phyloP scores from a whole-genome alignment of 306 rosid genomes.

The Hippophae tibetana region DNA sequence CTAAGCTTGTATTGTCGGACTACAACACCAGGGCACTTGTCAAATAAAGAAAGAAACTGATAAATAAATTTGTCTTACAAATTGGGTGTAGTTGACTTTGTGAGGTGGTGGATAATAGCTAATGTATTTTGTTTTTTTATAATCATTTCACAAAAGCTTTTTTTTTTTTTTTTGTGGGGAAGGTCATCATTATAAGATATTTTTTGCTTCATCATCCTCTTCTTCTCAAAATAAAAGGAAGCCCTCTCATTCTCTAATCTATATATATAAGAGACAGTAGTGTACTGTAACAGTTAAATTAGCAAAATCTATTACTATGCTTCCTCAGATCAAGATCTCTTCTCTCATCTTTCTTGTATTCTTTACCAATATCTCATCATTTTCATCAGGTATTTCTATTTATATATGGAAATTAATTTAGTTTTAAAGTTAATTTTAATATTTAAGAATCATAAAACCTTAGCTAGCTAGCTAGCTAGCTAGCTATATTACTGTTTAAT shows the following conservation, averaged over 20 bases:
- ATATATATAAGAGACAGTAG: neutral
- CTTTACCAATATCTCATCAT: slow-evolving; percentile 6
- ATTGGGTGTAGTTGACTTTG: slow-evolving; percentile 27
- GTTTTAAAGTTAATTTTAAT: no score
- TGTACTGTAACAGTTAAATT: neutral
- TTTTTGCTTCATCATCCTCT: slow-evolving; percentile 25
- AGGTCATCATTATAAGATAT: slow-evolving; percentile 25
- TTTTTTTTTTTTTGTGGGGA: slow-evolving; percentile 9
- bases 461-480: no score
- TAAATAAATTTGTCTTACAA: neutral
- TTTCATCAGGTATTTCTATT: slow-evolving; percentile 19
- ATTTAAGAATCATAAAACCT: no score
- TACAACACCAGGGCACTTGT: slow-evolving; percentile 9
- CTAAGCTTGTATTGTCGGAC: slow-evolving; percentile 14
- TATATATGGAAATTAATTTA: no score
- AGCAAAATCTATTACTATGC: slow-evolving; percentile 9
- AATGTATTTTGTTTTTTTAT: slow-evolving; percentile 6
- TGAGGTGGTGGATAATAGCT: slow-evolving; percentile 13
- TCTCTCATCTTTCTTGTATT: slow-evolving; percentile 21
- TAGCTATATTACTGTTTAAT: no score
- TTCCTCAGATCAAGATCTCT: slow-evolving; percentile 28
- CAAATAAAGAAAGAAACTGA: slow-evolving; percentile 13
- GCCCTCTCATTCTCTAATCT: slow-evolving; percentile 13
- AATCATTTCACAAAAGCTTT: slow-evolving; percentile 18
- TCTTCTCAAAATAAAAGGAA: slow-evolving; percentile 22